A percentile compares a stretch with the other conserved stretches of the same genome.
Evolutionary conservation across 805 yeast genomes (phyloP).

Genomic region (Candida michaelii): DNA sequence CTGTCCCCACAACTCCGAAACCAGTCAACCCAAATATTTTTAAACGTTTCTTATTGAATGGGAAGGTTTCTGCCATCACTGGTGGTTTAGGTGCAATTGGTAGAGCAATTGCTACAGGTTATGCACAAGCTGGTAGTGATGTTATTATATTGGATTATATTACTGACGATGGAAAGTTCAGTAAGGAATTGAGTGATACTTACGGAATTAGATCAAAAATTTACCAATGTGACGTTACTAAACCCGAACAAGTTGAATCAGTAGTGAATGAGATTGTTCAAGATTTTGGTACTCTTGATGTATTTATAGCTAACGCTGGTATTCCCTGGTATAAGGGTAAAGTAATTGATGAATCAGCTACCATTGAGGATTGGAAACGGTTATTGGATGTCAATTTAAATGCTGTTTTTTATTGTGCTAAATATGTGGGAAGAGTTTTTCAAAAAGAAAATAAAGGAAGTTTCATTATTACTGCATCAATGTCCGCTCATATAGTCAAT

Average conservation of each 20-base stretch:
- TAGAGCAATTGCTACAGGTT: slow-evolving; percentile 26
- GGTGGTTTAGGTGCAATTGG: slow-evolving; percentile 35
- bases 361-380: slow-evolving; percentile 25
- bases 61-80: slow-evolving; percentile 28
- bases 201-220: slow-evolving; percentile 28
- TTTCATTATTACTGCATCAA: slow-evolving; percentile 37
- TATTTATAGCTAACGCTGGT: slow-evolving; percentile 34
- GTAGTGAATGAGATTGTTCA: slow-evolving; percentile 19
- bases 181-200: slow-evolving; percentile 18
- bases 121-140: slow-evolving; percentile 27
- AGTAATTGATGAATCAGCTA: slow-evolving; percentile 24
- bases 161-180: slow-evolving; percentile 20
- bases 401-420: slow-evolving; percentile 32
- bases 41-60: slow-evolving; percentile 19
- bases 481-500: slow-evolving; percentile 41
- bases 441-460: slow-evolving; percentile 29
- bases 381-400: slow-evolving; percentile 30
- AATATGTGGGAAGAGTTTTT: slow-evolving; percentile 29
- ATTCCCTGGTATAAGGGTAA: slow-evolving; percentile 31
- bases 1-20: slow-evolving; percentile 12
- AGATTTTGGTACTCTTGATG: slow-evolving; percentile 32
- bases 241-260: slow-evolving; percentile 23
- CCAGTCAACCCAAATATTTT: slow-evolving; percentile 11
- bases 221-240: slow-evolving; percentile 26
- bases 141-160: slow-evolving; percentile 27